These are phyloP conservation scores for Paramecium bursaria DNA, from an alignment of 73 alveolate species.

Conservation along the genomic window DNA sequence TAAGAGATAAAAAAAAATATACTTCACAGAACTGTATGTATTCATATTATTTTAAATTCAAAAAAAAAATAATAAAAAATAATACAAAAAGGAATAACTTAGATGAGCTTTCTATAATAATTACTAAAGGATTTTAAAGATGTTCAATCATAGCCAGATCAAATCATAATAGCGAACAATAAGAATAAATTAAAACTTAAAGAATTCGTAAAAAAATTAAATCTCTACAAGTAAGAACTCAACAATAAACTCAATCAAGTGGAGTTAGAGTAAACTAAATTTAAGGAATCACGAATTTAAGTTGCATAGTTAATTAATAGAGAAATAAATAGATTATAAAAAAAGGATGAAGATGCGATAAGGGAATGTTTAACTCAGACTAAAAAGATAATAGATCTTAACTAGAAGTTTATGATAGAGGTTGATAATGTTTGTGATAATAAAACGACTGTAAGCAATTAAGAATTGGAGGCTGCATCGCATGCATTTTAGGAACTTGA, in stretches of 20 bases:
- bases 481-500: conserved; percentile 34
- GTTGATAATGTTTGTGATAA: conserved; percentile 41
- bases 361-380: background rate
- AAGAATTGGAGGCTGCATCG: conserved; percentile 55
- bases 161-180: conserved; percentile 49
- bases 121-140: too few relatives aligned
- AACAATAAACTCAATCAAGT: background rate
- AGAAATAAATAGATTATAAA: conserved; percentile 30
- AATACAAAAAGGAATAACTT: too few relatives aligned
- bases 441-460: background rate
- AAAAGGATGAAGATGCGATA: conserved; percentile 39
- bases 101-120: too few relatives aligned
- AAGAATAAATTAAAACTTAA: conserved; percentile 40
- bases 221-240: conserved; percentile 20
- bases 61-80: conserved; percentile 13
- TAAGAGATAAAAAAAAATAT: background rate
- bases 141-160: too few relatives aligned
- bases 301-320: conserved; percentile 36
- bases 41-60: background rate
- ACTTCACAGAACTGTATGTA: conserved; percentile 61
- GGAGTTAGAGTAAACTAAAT: conserved; percentile 31
- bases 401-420: conserved; percentile 10
- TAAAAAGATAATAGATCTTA: conserved; percentile 15
- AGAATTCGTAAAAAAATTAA: conserved; percentile 33
- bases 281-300: conserved; percentile 16